Conservation (phyloP, 139 green algal genomes). For the Chlamydomonas urium region DNA sequence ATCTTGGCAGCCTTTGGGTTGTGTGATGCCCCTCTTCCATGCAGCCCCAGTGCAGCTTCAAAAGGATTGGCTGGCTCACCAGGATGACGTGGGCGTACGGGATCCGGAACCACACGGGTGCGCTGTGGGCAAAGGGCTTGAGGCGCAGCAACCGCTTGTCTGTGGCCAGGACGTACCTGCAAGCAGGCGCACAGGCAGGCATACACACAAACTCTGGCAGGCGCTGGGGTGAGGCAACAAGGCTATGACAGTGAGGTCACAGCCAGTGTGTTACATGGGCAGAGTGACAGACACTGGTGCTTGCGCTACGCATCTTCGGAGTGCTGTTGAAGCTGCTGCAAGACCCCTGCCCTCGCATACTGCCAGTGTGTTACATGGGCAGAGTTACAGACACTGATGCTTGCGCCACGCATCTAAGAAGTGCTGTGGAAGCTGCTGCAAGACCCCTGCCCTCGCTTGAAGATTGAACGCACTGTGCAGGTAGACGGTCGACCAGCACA, state of each 20-base stretch:
- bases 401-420: not conserved
- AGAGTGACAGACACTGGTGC: no score
- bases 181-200: no score
- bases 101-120: conserved; percentile 76
- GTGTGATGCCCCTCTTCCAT: no score
- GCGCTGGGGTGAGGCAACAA: not conserved
- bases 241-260: no score
- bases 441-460: not conserved
- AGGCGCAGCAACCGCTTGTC: conserved; percentile 55
- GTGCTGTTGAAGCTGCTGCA: not conserved
- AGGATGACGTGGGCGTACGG: conserved; percentile 67
- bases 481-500: conserved; percentile 46
- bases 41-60: no score
- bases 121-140: conserved; percentile 50
- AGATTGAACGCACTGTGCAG: conserved; percentile 47
- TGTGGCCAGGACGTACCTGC: conserved; percentile 52
- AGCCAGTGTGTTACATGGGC: not conserved
- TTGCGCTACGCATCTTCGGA: not conserved
- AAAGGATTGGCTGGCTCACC: conserved; percentile 32
- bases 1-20: not conserved
- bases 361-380: not conserved
- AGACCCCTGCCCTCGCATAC: not conserved
- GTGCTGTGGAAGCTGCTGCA: not conserved
- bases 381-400: no score
- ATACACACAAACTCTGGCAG: no score